Conservation (phyloP, 768 basidiomycete genomes). For the Serpula lacrymans region DNA sequence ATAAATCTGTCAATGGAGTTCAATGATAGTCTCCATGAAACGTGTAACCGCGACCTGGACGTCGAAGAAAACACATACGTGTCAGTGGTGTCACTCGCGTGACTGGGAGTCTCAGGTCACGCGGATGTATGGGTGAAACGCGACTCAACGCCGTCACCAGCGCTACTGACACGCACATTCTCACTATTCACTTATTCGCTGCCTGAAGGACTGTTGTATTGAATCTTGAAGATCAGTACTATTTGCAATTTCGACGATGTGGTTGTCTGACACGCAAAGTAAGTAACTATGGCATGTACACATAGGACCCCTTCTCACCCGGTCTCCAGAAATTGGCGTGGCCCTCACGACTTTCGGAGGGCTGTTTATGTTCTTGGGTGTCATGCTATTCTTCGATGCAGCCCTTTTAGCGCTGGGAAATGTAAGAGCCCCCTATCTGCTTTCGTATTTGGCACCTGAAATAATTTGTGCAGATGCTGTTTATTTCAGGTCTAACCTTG, state of each 20-base stretch:
- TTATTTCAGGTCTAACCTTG: slow-evolving; percentile 89
- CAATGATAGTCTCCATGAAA: too few species aligned
- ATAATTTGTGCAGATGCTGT: slow-evolving; percentile 67
- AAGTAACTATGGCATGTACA: slow-evolving; percentile 5
- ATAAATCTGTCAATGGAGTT: too few species aligned
- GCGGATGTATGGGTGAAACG: too few species aligned
- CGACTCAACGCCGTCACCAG: too few species aligned
- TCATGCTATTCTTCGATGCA: slow-evolving; percentile 96
- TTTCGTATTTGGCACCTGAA: not conserved
- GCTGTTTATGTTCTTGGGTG: slow-evolving; percentile 94
- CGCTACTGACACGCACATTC: too few species aligned
- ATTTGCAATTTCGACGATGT: slow-evolving; percentile 37
- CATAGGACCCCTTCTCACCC: not conserved
- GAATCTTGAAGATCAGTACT: too few species aligned
- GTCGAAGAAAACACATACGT: too few species aligned
- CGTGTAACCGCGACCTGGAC: too few species aligned
- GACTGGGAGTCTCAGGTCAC: too few species aligned
- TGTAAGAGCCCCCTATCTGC: slow-evolving; percentile 44
- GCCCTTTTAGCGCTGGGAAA: slow-evolving; percentile 96
- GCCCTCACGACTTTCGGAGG: slow-evolving; percentile 94
- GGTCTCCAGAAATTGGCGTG: slow-evolving; percentile 82
- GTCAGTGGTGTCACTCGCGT: too few species aligned
- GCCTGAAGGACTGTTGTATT: too few species aligned
- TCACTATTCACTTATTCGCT: too few species aligned
- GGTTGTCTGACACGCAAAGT: slow-evolving; percentile 55